phyloP scores from a whole-genome alignment of 352 stramenopile species.

The Phytophthora pini region DNA sequence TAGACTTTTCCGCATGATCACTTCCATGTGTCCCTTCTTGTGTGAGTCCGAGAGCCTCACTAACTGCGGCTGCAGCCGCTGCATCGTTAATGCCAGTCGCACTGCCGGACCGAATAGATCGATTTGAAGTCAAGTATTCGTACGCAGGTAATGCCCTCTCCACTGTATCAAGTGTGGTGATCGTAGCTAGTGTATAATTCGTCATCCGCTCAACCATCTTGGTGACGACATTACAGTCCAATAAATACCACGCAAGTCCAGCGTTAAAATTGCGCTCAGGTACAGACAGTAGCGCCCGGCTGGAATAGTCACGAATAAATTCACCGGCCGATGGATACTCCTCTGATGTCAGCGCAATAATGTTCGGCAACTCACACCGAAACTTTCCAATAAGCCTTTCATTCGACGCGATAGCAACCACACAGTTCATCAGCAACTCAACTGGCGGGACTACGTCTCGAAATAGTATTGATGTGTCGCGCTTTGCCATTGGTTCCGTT shows the following conservation, averaged over 20 bases:
- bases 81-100: conserved; percentile 18
- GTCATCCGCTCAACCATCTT: conserved; percentile 57
- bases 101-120: conserved; percentile 3
- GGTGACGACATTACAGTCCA: conserved; percentile 64
- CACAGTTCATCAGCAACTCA: conserved; percentile 66
- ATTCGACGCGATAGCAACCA: conserved; percentile 63
- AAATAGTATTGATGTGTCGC: conserved; percentile 1
- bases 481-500: not conserved
- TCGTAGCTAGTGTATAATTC: conserved; percentile 41
- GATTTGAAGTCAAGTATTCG: not conserved
- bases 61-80: conserved; percentile 59
- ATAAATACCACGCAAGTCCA: conserved; percentile 76
- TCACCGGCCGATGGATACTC: conserved; percentile 58
- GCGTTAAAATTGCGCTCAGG: conserved; percentile 74
- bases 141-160: conserved; percentile 38
- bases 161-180: conserved; percentile 41
- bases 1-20: conserved; percentile 1
- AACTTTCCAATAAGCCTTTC: conserved; percentile 63
- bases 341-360: conserved; percentile 67
- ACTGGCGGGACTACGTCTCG: conserved; percentile 44
- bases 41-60: conserved; percentile 68
- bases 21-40: conserved; percentile 1
- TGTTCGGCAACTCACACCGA: conserved; percentile 72
- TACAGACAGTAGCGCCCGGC: conserved; percentile 51
- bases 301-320: conserved; percentile 58